Conservation (phyloP, 345 rosid species). For the Hirschfeldia incana region DNA sequence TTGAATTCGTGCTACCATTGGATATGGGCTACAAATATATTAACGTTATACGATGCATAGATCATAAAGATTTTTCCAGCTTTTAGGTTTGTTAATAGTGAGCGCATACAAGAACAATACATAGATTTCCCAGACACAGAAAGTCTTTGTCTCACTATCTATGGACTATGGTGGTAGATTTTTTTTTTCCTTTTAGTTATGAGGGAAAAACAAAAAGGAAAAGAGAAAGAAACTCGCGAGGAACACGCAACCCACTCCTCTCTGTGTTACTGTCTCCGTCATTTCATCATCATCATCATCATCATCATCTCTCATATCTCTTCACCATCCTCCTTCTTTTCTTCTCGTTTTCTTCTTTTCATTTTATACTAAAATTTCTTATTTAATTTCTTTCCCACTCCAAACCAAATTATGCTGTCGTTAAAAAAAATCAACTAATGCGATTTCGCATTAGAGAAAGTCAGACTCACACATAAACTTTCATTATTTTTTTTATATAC, state of each 20-base stretch:
- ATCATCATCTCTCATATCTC: neutral
- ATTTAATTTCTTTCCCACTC: neutral
- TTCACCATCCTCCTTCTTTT: neutral
- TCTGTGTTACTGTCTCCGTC: neutral
- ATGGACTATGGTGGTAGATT: conserved; percentile 11
- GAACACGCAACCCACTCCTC: neutral
- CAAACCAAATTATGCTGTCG: neutral
- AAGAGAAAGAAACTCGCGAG: neutral
- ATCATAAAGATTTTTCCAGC: neutral
- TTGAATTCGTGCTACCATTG: neutral
- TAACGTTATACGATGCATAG: conserved; percentile 6
- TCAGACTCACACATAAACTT: neutral
- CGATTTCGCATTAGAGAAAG: neutral
- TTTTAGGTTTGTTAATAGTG: neutral
- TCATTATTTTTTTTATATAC: neutral
- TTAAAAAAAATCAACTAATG: no score
- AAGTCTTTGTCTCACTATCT: conserved; percentile 28
- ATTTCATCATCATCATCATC: neutral
- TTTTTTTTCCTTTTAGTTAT: neutral
- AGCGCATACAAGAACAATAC: no score
- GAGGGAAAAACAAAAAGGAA: neutral
- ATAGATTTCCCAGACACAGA: conserved; percentile 10
- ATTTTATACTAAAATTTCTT: neutral
- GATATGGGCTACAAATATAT: neutral
- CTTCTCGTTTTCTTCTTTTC: neutral